phyloP scores from a whole-genome alignment of 1,139 yeast species.

The Pichia terricola region DNA sequence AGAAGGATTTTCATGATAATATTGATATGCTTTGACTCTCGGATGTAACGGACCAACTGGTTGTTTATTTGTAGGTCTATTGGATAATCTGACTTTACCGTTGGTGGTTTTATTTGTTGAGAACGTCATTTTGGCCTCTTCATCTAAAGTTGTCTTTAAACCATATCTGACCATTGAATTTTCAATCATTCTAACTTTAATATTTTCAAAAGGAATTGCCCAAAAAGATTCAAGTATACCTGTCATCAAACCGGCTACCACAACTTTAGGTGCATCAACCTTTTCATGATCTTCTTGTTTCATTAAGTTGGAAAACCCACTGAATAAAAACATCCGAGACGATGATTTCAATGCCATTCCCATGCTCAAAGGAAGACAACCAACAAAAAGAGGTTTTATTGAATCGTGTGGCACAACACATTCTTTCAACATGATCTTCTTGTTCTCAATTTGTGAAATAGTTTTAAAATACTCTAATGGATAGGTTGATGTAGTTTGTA shows the following conservation, averaged over 20 bases:
- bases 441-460: slow-evolving; percentile 35
- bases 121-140: slow-evolving; percentile 1
- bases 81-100: slow-evolving; percentile 5
- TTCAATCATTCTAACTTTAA: slow-evolving; percentile 81
- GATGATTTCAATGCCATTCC: slow-evolving; percentile 70
- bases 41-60: slow-evolving; percentile 1
- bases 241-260: slow-evolving; percentile 79
- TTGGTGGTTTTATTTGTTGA: neutral
- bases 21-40: slow-evolving; percentile 21
- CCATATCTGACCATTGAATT: slow-evolving; percentile 31
- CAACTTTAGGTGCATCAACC: slow-evolving; percentile 61
- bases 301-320: slow-evolving; percentile 71
- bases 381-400: slow-evolving; percentile 46
- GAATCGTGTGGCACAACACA: slow-evolving; percentile 27
- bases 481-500: slow-evolving; percentile 63
- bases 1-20: slow-evolving; percentile 47
- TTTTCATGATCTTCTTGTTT: slow-evolving; percentile 41
- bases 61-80: slow-evolving; percentile 2
- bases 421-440: slow-evolving; percentile 32
- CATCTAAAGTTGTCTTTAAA: slow-evolving; percentile 14
- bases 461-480: slow-evolving; percentile 83
- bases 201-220: slow-evolving; percentile 85
- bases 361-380: slow-evolving; percentile 69
- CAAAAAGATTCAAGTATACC: slow-evolving; percentile 74
- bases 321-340: slow-evolving; percentile 65